Percentiles rank a stretch among this genome's conserved stretches.
Evolutionary conservation across 1,284 basidiomycete genomes (phyloP).

Genomic region (Tetrapyrgos nigripes): DNA sequence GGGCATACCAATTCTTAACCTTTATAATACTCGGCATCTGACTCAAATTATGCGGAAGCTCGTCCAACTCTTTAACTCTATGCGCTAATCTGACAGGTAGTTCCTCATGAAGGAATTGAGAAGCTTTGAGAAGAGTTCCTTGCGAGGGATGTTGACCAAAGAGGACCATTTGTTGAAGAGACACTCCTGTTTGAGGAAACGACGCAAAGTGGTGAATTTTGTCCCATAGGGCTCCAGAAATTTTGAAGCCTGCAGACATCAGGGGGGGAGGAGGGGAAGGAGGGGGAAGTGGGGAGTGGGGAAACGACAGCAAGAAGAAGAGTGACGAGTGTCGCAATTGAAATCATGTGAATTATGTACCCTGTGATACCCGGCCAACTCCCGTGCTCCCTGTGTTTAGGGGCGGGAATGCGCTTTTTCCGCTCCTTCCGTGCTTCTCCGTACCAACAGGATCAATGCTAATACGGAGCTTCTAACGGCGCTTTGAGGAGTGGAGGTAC

Average conservation of each 20-base stretch:
- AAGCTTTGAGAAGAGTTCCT: slow-evolving; percentile 86
- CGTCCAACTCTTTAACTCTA: slow-evolving; percentile 95
- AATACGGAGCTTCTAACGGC: too few relatives aligned
- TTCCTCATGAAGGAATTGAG: slow-evolving; percentile 88
- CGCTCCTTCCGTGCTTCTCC: too few relatives aligned
- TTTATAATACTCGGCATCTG: slow-evolving; percentile 94
- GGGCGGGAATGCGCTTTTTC: too few relatives aligned
- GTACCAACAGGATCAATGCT: too few relatives aligned
- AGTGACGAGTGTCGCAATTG: too few relatives aligned
- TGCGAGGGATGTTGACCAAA: slow-evolving; percentile 89
- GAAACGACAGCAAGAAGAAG: too few relatives aligned
- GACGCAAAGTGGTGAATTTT: slow-evolving; percentile 94
- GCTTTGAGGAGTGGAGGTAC: too few relatives aligned
- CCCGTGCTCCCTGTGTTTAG: too few relatives aligned
- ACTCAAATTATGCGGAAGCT: slow-evolving; percentile 91
- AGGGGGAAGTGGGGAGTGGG: too few relatives aligned
- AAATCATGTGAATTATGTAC: too few relatives aligned
- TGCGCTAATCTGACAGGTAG: slow-evolving; percentile 95
- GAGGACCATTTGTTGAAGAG: slow-evolving; percentile 89
- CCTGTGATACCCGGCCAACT: too few relatives aligned
- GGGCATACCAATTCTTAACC: slow-evolving; percentile 99
- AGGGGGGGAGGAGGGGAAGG: slow-evolving; percentile 8
- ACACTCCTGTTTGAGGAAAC: slow-evolving; percentile 94
- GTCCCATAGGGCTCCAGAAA: slow-evolving; percentile 86
- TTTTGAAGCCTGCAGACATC: slow-evolving; percentile 68